These are phyloP conservation scores for Areca catechu DNA, from an alignment of 176 grass and related monocot genomes.

Conservation along the genomic window DNA sequence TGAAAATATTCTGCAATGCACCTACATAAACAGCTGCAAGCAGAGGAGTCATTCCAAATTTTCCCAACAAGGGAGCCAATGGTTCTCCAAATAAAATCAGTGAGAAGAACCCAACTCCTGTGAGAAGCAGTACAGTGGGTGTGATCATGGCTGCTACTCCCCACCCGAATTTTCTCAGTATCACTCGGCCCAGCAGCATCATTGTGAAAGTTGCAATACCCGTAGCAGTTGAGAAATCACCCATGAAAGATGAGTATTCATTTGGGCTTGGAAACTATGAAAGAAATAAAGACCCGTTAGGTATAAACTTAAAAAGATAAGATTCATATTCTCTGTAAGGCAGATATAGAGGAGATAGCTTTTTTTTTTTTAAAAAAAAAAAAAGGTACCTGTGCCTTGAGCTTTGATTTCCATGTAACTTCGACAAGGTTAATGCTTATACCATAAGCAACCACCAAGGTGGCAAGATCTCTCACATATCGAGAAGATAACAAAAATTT, in stretches of 20 bases:
- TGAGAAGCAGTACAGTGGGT: conserved; percentile 80
- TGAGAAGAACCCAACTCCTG: conserved; percentile 97
- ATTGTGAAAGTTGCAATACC: conserved; percentile 97
- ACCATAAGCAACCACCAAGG: conserved; percentile 93
- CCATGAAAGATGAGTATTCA: conserved; percentile 99
- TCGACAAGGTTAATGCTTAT: conserved; percentile 99
- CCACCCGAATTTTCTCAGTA: conserved; percentile 87
- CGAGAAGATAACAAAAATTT: conserved; percentile 85
- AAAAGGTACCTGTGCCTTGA: conserved; percentile 78
- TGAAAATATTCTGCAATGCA: conserved; percentile 98
- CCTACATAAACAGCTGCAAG: conserved; percentile 96
- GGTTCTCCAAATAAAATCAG: conserved; percentile 83
- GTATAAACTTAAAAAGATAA: background rate
- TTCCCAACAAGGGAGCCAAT: conserved; percentile 56
- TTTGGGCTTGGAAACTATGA: conserved; percentile 92
- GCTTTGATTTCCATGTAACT: conserved; percentile 97
- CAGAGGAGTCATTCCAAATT: conserved; percentile 77
- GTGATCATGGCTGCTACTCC: conserved; percentile 95
- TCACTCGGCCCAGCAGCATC: conserved; percentile 92
- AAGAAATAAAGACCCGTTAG: background rate
- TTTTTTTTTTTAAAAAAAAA: background rate
- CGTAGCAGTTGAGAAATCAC: conserved; percentile 94
- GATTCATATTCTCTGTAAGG: too few species aligned
- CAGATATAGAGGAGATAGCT: background rate
- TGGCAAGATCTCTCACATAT: conserved; percentile 98